phyloP scores from a whole-genome alignment of 768 basidiomycete genomes.

The Tylopilus subfusipes region DNA sequence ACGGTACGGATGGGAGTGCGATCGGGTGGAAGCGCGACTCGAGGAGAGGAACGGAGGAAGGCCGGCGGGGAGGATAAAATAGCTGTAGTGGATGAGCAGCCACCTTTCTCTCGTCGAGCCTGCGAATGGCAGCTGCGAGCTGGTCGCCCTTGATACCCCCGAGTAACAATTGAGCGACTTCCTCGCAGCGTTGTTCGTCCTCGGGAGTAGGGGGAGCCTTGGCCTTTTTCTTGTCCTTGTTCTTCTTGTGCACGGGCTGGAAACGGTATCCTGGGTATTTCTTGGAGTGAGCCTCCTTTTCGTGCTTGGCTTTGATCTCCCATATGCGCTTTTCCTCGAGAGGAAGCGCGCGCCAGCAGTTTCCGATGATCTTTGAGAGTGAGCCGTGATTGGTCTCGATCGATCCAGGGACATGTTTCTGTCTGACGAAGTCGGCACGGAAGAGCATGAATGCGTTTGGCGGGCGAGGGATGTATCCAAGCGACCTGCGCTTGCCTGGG shows the following conservation, averaged over 20 bases:
- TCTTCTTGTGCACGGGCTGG: conserved; percentile 44
- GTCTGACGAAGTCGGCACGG: conserved; percentile 36
- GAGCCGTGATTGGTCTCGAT: conserved; percentile 50
- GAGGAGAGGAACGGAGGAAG: conserved; percentile 63
- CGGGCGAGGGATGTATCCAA: conserved; percentile 34
- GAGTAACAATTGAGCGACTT: conserved; percentile 60
- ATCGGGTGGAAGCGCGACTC: conserved; percentile 39
- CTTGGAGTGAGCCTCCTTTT: conserved; percentile 68
- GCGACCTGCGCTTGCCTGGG: conserved; percentile 62
- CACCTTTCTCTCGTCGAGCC: conserved; percentile 38
- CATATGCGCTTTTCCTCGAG: conserved; percentile 68
- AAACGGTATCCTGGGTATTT: conserved; percentile 64
- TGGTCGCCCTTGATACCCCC: conserved; percentile 70
- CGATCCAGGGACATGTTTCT: conserved; percentile 48
- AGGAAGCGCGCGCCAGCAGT: conserved; percentile 66
- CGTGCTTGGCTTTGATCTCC: conserved; percentile 70
- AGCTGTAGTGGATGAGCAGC: neutral
- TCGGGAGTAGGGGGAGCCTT: conserved; percentile 17
- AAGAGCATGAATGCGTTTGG: conserved; percentile 38
- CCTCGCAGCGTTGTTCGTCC: conserved; percentile 39
- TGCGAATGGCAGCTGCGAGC: conserved; percentile 57
- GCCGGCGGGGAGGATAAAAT: conserved; percentile 45
- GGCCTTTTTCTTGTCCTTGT: conserved; percentile 41
- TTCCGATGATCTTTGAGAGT: conserved; percentile 49
- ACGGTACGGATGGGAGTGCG: conserved; percentile 42